A percentile compares a stretch with the other conserved stretches of the same genome.
Evolutionary conservation across 2,329 filamentous ascomycete species (phyloP).

Genomic region (Colletotrichum tofieldiae): DNA sequence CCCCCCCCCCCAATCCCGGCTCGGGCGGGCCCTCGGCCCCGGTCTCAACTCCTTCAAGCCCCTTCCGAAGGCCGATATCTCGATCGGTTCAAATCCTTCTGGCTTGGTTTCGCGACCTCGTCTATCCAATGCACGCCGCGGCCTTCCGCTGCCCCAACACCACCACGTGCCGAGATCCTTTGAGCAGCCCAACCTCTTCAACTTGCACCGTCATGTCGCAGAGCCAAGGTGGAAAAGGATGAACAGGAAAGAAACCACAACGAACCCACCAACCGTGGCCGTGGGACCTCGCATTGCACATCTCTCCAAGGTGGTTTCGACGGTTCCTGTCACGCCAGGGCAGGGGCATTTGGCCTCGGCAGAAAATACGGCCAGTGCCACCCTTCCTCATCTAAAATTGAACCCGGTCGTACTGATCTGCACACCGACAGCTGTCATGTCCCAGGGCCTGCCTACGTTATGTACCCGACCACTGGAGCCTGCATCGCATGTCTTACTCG

Average conservation of each 20-base stretch:
- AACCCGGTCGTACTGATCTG: background rate
- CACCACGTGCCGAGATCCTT: too few relatives aligned
- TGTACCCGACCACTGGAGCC: background rate
- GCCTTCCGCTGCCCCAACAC: background rate
- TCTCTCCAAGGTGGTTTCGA: background rate
- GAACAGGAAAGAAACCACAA: background rate
- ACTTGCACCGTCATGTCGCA: background rate
- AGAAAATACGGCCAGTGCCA: background rate
- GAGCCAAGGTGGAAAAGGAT: background rate
- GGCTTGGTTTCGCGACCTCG: background rate
- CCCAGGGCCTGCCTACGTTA: background rate
- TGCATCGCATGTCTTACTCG: background rate
- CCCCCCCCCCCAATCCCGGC: background rate
- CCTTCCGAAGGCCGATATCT: constrained; percentile 1
- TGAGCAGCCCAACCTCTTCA: too few relatives aligned
- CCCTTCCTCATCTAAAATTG: constrained; percentile 6
- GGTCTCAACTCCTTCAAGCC: background rate
- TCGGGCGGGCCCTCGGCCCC: background rate
- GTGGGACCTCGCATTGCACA: constrained; percentile 1
- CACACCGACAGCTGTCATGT: constrained; percentile 9
- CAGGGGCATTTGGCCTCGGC: background rate
- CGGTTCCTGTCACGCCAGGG: background rate
- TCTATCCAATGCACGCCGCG: background rate
- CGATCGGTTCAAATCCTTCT: constrained; percentile 4
- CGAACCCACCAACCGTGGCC: background rate